phyloP scores from a whole-genome alignment of 2,329 filamentous ascomycete genomes.

The Trichoderma lentiforme region DNA sequence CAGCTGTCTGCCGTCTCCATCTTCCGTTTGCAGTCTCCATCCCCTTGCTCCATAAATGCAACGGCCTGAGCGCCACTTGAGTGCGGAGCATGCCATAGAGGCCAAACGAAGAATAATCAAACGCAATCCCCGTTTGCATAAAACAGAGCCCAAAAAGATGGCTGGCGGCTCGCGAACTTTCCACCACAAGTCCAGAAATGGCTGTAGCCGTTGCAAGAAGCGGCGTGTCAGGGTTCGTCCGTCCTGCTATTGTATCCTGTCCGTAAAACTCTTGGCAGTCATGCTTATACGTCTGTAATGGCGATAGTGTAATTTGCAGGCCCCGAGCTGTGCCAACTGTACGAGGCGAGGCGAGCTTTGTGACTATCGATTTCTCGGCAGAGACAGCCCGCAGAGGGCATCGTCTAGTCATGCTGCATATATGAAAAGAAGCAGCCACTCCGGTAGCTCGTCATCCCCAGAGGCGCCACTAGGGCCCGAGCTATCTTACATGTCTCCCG shows the following conservation, averaged over 20 bases:
- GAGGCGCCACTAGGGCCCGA: background rate
- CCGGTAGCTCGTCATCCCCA: background rate
- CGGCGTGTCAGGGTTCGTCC: constrained; percentile 9
- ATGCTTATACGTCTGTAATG: background rate
- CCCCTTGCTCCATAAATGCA: constrained; percentile 9
- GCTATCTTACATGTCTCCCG: background rate
- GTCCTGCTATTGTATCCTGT: background rate
- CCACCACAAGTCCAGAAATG: constrained; percentile 7
- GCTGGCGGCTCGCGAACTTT: constrained; percentile 1
- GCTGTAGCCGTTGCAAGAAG: constrained; percentile 13
- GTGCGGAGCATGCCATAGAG: background rate
- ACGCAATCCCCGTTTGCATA: background rate
- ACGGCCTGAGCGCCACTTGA: background rate
- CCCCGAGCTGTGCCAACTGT: constrained; percentile 9
- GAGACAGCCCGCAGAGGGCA: background rate
- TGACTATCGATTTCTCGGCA: constrained; percentile 6
- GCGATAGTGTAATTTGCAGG: constrained; percentile 6
- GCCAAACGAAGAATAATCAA: background rate
- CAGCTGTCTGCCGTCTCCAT: background rate
- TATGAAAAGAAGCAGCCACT: background rate
- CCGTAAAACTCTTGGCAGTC: background rate
- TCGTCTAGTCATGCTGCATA: background rate
- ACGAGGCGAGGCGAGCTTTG: constrained; percentile 9
- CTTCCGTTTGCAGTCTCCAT: background rate
- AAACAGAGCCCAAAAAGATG: background rate